phyloP scores from a whole-genome alignment of 164 flowering plant genomes.

The Tetracentron sinense region DNA sequence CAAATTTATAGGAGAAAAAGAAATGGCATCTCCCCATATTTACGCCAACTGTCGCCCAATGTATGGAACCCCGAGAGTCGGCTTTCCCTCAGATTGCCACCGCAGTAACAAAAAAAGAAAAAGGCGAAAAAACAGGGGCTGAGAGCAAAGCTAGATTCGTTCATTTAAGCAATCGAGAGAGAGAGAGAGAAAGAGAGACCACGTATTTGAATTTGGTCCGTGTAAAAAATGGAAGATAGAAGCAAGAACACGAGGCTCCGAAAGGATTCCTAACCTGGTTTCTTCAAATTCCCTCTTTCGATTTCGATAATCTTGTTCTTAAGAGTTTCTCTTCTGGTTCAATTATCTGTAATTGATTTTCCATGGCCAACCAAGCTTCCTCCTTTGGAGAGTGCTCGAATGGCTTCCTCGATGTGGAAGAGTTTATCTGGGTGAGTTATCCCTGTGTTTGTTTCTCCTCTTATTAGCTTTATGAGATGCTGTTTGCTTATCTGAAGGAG shows the following conservation, averaged over 20 bases:
- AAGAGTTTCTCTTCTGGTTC: not conserved
- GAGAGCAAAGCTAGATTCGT: too few relatives aligned
- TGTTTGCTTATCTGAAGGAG: conserved; percentile 5
- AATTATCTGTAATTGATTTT: not conserved
- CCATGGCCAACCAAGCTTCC: conserved; percentile 7
- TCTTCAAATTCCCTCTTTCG: not conserved
- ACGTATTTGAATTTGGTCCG: conserved; percentile 58
- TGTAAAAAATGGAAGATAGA: conserved; percentile 35
- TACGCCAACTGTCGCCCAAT: too few relatives aligned
- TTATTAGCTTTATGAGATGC: not conserved
- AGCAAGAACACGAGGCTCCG: conserved; percentile 26
- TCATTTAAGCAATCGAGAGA: not conserved
- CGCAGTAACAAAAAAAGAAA: too few relatives aligned
- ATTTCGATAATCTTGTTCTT: not conserved
- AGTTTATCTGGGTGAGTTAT: conserved; percentile 43
- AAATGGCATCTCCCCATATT: too few relatives aligned
- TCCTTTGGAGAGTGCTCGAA: conserved; percentile 17
- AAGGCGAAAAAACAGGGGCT: too few relatives aligned
- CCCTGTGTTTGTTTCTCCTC: not conserved
- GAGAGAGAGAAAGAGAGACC: conserved; percentile 17
- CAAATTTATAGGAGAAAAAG: too few relatives aligned
- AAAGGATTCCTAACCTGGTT: not conserved
- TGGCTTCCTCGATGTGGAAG: conserved; percentile 60
- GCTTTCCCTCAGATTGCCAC: too few relatives aligned
- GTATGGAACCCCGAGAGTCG: too few relatives aligned